A percentile compares a stretch with the other conserved stretches of the same genome.
phyloP scores from a whole-genome alignment of 768 basidiomycete genomes.

The Collybia sp. region DNA sequence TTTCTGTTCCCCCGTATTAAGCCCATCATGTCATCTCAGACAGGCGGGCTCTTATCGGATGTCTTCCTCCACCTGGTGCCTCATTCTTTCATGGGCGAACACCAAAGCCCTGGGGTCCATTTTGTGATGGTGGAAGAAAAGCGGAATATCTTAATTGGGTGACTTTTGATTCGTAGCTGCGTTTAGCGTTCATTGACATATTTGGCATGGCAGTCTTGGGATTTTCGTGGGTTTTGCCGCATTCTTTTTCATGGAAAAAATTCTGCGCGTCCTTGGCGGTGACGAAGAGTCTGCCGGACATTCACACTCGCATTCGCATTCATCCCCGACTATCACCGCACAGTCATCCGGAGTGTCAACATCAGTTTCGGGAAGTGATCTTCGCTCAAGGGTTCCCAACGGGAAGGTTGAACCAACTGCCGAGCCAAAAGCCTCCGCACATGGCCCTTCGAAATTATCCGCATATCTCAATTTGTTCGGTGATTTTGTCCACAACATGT shows the following conservation, averaged over 20 bases:
- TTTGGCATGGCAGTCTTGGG: slow-evolving; percentile 44
- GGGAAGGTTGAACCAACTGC: slow-evolving; percentile 11
- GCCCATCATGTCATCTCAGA: slow-evolving; percentile 32
- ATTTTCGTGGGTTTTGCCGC: slow-evolving; percentile 85
- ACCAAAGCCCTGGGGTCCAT: slow-evolving; percentile 65
- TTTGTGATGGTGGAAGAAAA: slow-evolving; percentile 88
- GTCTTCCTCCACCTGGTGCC: slow-evolving; percentile 91
- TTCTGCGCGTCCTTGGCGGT: slow-evolving; percentile 73
- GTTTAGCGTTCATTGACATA: background rate
- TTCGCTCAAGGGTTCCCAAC: slow-evolving; percentile 43
- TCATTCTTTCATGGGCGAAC: slow-evolving; percentile 89
- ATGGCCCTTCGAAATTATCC: slow-evolving; percentile 75
- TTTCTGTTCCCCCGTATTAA: slow-evolving; percentile 6
- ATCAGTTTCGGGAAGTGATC: slow-evolving; percentile 35
- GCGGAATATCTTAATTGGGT: slow-evolving; percentile 89
- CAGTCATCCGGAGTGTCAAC: slow-evolving; percentile 44
- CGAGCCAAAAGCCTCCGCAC: slow-evolving; percentile 22
- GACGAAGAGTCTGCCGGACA: slow-evolving; percentile 49
- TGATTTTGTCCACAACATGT: slow-evolving; percentile 95
- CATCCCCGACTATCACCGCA: slow-evolving; percentile 25
- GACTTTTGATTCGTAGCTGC: slow-evolving; percentile 13
- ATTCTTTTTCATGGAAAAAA: slow-evolving; percentile 94
- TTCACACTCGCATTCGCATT: slow-evolving; percentile 60
- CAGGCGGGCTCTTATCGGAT: slow-evolving; percentile 88
- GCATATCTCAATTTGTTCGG: slow-evolving; percentile 93